Evolutionary conservation across 164 flowering plant genomes (phyloP).

Genomic region (Brasenia schreberi): DNA sequence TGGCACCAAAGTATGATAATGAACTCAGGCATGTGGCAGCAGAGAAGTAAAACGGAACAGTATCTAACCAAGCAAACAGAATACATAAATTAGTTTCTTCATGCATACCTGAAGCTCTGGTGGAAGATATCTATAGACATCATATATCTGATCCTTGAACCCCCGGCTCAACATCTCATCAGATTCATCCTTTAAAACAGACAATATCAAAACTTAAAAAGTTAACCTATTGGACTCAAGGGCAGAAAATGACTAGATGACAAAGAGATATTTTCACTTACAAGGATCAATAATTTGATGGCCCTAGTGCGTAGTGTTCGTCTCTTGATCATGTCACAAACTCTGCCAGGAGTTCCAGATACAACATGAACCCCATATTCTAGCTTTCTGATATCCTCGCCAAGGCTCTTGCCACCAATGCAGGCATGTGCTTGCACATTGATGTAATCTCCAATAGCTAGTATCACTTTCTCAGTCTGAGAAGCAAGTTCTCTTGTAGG

Average conservation of each 20-base stretch:
- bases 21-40: background rate
- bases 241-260: background rate
- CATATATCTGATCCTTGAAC: slow-evolving; percentile 96
- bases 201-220: background rate
- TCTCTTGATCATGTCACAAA: slow-evolving; percentile 97
- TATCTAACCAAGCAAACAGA: background rate
- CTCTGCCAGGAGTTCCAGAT: slow-evolving; percentile 99
- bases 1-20: background rate
- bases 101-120: slow-evolving; percentile 83
- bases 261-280: slow-evolving; percentile 19
- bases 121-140: slow-evolving; percentile 93
- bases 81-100: background rate
- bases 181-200: slow-evolving; percentile 65
- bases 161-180: slow-evolving; percentile 99
- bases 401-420: slow-evolving; percentile 91
- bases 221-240: background rate
- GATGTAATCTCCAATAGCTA: slow-evolving; percentile 64
- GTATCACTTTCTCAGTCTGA: slow-evolving; percentile 73
- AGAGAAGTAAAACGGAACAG: background rate
- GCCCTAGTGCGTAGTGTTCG: slow-evolving; percentile 81
- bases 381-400: slow-evolving; percentile 84
- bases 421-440: slow-evolving; percentile 88
- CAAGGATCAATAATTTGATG: slow-evolving; percentile 78
- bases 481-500: slow-evolving; percentile 94
- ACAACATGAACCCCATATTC: slow-evolving; percentile 96